Evolutionary conservation across 2,329 filamentous ascomycete genomes (phyloP), one percentile per base, ranked within the genome.

Genomic region (Exophiala sideris): DNA sequence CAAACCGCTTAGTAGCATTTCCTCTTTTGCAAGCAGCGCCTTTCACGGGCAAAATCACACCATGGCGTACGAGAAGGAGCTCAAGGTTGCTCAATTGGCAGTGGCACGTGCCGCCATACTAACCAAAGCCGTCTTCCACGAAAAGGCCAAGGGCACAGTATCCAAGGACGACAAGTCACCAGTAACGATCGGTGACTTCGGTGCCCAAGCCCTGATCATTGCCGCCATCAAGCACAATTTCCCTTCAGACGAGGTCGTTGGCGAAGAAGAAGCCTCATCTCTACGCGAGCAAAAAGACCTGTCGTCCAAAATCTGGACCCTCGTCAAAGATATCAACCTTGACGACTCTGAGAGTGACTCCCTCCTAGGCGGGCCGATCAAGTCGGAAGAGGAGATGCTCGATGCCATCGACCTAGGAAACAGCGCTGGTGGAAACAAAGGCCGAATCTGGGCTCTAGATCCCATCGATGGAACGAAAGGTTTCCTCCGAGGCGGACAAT

Each of bases 401-500:
- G 77, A 82, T 61, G 73, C 85, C 36, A 84, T 89, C 62, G 86
- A 89, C 73, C 71, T 73, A 57, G 86, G 86, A 39, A 82, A 81
- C 68, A 89, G 85, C 72, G 73, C 81, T 53, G 90, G 90, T 56
- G 90, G 90, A 24, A 71, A 75, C 57, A 79, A 77, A 61, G 91
- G 90, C 59, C 81, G 94, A 62, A 89, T 97, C 71, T 99, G 94
- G 94, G 89, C 92, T 38, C 85, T 99, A 53, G 94, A 99, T 72
- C 94, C 94, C 56, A 96, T 99, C 59, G 94, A 99, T 72, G 94
- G 94, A 62, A 99, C 94, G 50, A 96, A 96, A 76, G 95, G 94
- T 29, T 99, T 99, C 76, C 78, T 99, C 57, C 84, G 95, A 59
- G 94, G 94, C 49, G 95, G 91, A 36, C 94, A 99, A 76, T 99